Evolutionary conservation across 169 alveolate species (phyloP).

Genomic region (Condylostoma magnum): DNA sequence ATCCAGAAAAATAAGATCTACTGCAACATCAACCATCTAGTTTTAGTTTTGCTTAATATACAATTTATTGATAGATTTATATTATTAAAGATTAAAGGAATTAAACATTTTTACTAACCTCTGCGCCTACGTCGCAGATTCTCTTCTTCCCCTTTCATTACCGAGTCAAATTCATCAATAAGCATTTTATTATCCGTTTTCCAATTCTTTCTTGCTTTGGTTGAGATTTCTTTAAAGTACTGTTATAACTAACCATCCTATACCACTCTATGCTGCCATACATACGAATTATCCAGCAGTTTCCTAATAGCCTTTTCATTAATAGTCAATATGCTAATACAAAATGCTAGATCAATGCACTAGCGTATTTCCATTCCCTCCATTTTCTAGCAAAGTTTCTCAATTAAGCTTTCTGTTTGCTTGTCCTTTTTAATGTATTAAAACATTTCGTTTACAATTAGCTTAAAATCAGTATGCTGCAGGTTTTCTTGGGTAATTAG

Average conservation of each 20-base stretch:
- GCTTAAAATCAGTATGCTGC: constrained; percentile 37
- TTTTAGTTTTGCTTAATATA: no score
- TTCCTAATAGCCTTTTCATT: constrained; percentile 25
- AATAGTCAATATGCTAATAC: background rate
- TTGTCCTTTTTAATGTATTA: constrained; percentile 65
- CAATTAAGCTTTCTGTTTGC: constrained; percentile 56
- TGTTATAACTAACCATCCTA: background rate
- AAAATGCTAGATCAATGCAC: background rate
- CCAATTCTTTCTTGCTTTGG: constrained; percentile 13
- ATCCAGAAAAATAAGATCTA: no score
- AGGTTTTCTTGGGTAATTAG: constrained; percentile 32
- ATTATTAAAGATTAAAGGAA: no score
- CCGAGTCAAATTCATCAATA: constrained; percentile 27
- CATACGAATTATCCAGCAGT: background rate
- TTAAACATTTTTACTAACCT: no score
- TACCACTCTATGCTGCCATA: constrained; percentile 3
- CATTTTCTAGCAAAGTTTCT: constrained; percentile 37
- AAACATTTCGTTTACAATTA: constrained; percentile 50
- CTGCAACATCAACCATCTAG: no score
- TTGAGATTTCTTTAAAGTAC: background rate
- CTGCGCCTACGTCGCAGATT: background rate
- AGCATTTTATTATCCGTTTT: constrained; percentile 6
- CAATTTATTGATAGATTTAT: no score
- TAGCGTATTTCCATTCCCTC: background rate
- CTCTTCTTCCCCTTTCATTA: constrained; percentile 24